Evolutionary conservation across 257 asterid species (phyloP), one percentile per base, ranked within the genome.

Genomic region (Anisodus acutangulus): DNA sequence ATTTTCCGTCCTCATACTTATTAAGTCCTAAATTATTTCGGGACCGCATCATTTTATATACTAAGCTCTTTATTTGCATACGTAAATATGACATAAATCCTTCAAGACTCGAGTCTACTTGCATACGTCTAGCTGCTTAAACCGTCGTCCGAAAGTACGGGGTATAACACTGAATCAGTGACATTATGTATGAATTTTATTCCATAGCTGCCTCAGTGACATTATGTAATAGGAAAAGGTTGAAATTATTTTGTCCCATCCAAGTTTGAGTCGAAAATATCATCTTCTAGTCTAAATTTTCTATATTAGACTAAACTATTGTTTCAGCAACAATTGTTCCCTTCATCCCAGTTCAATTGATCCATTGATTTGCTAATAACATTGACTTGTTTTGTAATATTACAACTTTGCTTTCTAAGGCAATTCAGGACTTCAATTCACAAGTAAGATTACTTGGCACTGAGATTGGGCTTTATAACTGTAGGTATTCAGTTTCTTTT

Each of bases 381-480:
- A 39, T 55, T 62, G 39, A 37, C 71, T 47, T 57, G 8, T 53
- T 41, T 64, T 26, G 35, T 86, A 66, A 19, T 72, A 6, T 82
- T 87, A 87, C 94, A 95, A 98, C 97, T 95, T 84, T 94, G 98
- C 97, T 95, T 95, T 89, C 90, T 95, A 17, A 87, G 89, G 62
- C 98, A 95, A 83, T 95, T 95, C 85, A 94, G 93, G 87, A 87
- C 89, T 85, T 89, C 98, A 64, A 93, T 95, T 12, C 85, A 80
- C 78, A 94, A 91, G 85, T 90, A 98, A 59, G 98, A 94, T 86
- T 95, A 94, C 90, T 84, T 91, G 90, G 98, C 98, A 8, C 68
- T 95, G 76, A 89, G 98, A 82, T 88, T 93, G 89, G 98, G 98
- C 62, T 95, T 95, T 97, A 92, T 95, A 89, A 91, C 93, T 81